Evolutionary conservation across 208 protist species (phyloP), one percentile per base, ranked within the genome.

Genomic region (Trypanosoma rangeli): DNA sequence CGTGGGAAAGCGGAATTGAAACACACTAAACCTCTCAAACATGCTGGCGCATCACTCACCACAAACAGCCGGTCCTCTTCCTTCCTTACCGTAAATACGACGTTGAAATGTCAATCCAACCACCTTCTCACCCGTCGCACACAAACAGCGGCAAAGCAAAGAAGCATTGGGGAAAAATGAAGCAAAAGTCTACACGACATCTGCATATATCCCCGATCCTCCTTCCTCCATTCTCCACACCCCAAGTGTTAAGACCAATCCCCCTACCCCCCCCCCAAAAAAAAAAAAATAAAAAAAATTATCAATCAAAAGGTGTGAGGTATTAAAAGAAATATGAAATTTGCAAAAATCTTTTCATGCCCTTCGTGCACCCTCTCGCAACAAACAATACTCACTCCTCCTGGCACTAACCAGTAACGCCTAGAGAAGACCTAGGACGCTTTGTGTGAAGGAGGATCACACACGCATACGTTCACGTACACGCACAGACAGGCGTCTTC

Each of bases 41-140:
- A 73, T 73, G 3, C 26, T 42, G 26, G 55, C 31, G 18, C 55
- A 62, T 55, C 54, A 64, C 33, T 54, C 7, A 62, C 15, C 29
- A 61, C n/a, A 61, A 1, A 46, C 24, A 24, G n/a, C n/a, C n/a
- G n/a, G 24, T 58, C 22, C 16, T 58, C 26, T 5, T 58, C 18
- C 42, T 16, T 18, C 15, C 8, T 16, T 46, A 46, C 3, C 2
- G 15, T 16, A 46, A 46, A 5, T 46, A 16, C 15, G 42, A 1
- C 42, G 3, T 46, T 46, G 42, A 46, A 46, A 46, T 20, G 3
- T 46, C 42, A 46, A 46, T 46, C 42, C 42, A 46, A 46, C 8
- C 42, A 1, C 42, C 1, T 46, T 9, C 42, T 18, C 12, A 18
- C 12, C 42, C 42, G 42, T 46, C 42, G 15, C 15, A 16, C 15